Percentiles rank a stretch among this genome's conserved stretches.
Conservation (phyloP, 1,284 basidiomycete species). For the Naganishia sp. region DNA sequence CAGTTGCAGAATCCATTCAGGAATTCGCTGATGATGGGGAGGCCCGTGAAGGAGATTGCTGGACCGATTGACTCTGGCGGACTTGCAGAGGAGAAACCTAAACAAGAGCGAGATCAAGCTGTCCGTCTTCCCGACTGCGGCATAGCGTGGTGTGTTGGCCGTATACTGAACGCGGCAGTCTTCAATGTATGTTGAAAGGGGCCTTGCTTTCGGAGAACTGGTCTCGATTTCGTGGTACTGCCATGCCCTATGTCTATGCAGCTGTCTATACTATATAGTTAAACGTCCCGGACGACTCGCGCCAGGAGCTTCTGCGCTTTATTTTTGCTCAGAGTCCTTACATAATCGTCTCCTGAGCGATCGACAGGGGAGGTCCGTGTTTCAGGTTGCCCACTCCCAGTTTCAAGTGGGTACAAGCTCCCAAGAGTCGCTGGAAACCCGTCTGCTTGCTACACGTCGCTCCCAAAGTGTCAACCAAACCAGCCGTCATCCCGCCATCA, state of each 20-base stretch:
- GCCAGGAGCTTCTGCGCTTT: background rate
- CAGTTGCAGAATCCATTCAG: conserved; percentile 26
- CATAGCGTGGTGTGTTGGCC: background rate
- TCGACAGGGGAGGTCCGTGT: background rate
- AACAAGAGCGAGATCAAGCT: conserved; percentile 4
- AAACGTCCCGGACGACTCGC: background rate
- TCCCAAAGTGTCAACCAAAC: too few species aligned
- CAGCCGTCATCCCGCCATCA: background rate
- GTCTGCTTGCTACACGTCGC: background rate
- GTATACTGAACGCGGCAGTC: too few species aligned
- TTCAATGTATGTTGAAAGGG: too few species aligned
- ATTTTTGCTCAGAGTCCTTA: background rate
- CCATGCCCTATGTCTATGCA: too few species aligned
- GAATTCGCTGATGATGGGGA: conserved; percentile 29
- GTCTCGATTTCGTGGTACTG: too few species aligned
- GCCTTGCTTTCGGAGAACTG: too few species aligned
- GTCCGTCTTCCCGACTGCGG: background rate
- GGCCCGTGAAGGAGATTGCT: background rate
- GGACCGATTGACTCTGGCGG: background rate
- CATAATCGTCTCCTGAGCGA: background rate
- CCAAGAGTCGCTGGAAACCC: background rate
- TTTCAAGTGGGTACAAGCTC: background rate
- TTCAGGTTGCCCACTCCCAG: background rate
- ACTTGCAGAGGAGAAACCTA: conserved; percentile 11
- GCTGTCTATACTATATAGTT: too few species aligned